phyloP scores from a whole-genome alignment of 805 yeast genomes.

The Pichia exigua region DNA sequence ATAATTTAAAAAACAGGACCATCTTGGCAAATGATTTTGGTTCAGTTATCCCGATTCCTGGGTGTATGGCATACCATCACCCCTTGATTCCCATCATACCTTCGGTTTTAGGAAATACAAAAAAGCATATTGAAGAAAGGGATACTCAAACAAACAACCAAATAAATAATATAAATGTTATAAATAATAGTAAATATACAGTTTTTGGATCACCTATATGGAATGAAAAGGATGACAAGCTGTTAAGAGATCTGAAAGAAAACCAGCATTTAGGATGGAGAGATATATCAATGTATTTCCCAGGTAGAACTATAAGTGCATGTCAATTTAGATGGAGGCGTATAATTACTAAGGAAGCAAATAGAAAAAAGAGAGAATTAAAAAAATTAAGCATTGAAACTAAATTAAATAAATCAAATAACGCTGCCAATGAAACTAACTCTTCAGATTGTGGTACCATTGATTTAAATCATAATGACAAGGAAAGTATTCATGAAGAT shows the following conservation, averaged over 20 bases:
- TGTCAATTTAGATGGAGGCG: conserved; percentile 89
- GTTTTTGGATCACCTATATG: conserved; percentile 37
- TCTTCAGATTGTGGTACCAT: no score
- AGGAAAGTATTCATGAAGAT: no score
- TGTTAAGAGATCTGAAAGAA: conserved; percentile 70
- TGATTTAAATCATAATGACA: no score
- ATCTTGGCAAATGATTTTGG: no score
- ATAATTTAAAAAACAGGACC: no score
- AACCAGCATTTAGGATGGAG: conserved; percentile 83
- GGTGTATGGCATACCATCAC: conserved; percentile 7
- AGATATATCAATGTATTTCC: conserved; percentile 71
- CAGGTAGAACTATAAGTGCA: conserved; percentile 79
- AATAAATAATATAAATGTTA: no score
- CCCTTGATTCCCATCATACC: conserved; percentile 7
- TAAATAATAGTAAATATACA: neutral
- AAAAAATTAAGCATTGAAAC: neutral
- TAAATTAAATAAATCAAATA: no score
- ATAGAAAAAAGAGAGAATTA: neutral
- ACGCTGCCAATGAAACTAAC: no score
- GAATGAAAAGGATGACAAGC: conserved; percentile 71
- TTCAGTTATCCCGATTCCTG: conserved; percentile 3
- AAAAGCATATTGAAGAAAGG: neutral
- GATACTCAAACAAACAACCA: neutral
- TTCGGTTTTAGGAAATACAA: conserved; percentile 1
- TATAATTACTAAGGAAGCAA: conserved; percentile 24